Evolutionary conservation across 441 rosid species (phyloP), one percentile per base, ranked within the genome.

Genomic region (Euphorbia schlechtendalii): DNA sequence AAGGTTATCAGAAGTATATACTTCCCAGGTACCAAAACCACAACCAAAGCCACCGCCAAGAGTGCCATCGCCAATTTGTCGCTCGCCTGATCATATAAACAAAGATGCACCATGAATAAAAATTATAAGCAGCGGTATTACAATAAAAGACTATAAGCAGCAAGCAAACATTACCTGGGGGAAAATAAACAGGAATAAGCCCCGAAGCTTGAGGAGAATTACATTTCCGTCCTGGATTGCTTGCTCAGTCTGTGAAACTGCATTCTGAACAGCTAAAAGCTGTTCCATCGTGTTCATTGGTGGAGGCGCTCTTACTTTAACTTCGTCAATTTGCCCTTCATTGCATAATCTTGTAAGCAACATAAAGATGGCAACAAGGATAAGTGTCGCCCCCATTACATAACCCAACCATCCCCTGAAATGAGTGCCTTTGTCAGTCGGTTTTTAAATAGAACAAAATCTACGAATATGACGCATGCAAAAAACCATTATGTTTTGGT

Each of bases 181-280:
- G 64, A 81, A 90, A 73, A 83, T 76, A 11, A 85, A 73, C 61
- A 93, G 76, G 69, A 88, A 27, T 65, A 93, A 69, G 66, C 88
- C 98, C 2, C 95, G 91, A 20, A 88, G 58, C 79, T 93, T 93
- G 73, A 88, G 91, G 40, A 93, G 95, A 68, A 79, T 73, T 11
- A 90, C 67, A 75, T 93, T 93, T 46, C 87, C 84, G 38, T 90
- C 96, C 73, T 93, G 96, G 67, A 90, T 74, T 49, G 79, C 69
- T 66, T 80, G 83, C 73, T 93, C 97, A 7, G 71, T 83, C 69
- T 88, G 95, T 0, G 97, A 85, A 67, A 90, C 72, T 41, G 96
- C 87, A 70, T 84, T 85, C 75, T 93, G 98, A 68, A 90, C 95
- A 13, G 95, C 95, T 80, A 90, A 78, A 74, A 93, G 95, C 84